Evolutionary conservation across 129 eudicot species (phyloP), one percentile per base, ranked within the genome.

Genomic region (Escallonia rubra): DNA sequence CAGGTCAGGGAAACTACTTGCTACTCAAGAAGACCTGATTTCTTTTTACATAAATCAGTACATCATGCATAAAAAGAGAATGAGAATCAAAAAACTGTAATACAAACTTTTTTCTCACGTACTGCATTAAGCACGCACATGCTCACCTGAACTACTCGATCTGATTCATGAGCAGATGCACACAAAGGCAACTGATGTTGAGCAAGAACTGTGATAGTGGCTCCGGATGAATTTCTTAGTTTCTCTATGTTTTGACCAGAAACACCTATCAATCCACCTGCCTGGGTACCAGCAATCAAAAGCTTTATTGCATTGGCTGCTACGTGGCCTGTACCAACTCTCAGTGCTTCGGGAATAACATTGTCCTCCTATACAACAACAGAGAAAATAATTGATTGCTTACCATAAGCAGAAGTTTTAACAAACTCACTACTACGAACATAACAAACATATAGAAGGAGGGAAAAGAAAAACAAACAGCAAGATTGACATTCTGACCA

Each of bases 141-240:
- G 23, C 77, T 70, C 63, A 93, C 99, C 99, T 93, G 99, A 23
- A 93, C 93, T 44, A 93, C 95, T 68, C 99, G 90, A 77, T 93
- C 99, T 64, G 96, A 89, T 67, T 93, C 99, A 75, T 86, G 91
- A 51, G 95, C 90, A 84, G 99, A 93, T 64, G 99, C 99, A 74
- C 96, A 93, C 50, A 84, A 81, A 50, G 96, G 99, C 72, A 93
- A 72, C 77, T 89, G 99, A 79, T 89, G 86, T 76, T 83, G 95
- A 71, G 90, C 90, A 80, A 89, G 92, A 65, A 93, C 86, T 8
- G 95, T 80, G 53, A 93, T 91, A 5, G 83, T 72, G 56, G 96
- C 99, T 69, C 96, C 99, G 7, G 99, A 89, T 5, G 92, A 71
- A 68, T 86, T 82, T 72, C 99, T 82, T 43, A 93, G 66, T 66